phyloP scores from a whole-genome alignment of 2,329 filamentous ascomycete species.

The Didymella pinodella region DNA sequence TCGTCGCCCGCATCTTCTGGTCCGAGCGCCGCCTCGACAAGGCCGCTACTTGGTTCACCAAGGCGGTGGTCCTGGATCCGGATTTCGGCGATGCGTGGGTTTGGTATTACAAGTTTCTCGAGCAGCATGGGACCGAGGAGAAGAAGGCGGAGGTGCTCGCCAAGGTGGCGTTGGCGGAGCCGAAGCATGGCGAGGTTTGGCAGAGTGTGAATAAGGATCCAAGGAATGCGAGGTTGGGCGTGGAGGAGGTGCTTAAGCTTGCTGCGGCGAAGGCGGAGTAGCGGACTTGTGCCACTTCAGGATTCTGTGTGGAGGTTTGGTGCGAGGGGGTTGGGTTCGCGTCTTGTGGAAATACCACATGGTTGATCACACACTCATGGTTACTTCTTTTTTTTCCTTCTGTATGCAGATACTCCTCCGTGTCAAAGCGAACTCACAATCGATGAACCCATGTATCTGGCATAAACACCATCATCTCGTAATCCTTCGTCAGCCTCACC shows the following conservation, averaged over 20 bases:
- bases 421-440: too few relatives aligned
- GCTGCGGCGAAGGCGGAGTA: slow-evolving; percentile 69
- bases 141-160: slow-evolving; percentile 84
- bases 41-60: slow-evolving; percentile 96
- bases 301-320: neutral
- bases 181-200: slow-evolving; percentile 92
- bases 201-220: slow-evolving; percentile 86
- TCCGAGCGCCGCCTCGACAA: slow-evolving; percentile 90
- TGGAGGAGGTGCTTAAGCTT: slow-evolving; percentile 83
- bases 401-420: too few relatives aligned
- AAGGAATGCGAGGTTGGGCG: slow-evolving; percentile 74
- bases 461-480: neutral
- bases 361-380: neutral
- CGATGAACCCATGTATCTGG: too few relatives aligned
- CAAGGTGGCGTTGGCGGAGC: slow-evolving; percentile 84
- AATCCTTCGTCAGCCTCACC: neutral
- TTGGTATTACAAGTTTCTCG: slow-evolving; percentile 95
- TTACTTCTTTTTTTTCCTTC: too few relatives aligned
- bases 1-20: slow-evolving; percentile 96
- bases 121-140: slow-evolving; percentile 92
- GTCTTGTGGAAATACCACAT: neutral
- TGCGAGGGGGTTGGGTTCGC: neutral
- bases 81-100: slow-evolving; percentile 95
- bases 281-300: neutral
- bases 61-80: slow-evolving; percentile 85